A percentile compares a stretch with the other conserved stretches of the same genome.
Evolutionary conservation across 2,329 filamentous ascomycete genomes (phyloP).

Genomic region (Ophiocordyceps australis): DNA sequence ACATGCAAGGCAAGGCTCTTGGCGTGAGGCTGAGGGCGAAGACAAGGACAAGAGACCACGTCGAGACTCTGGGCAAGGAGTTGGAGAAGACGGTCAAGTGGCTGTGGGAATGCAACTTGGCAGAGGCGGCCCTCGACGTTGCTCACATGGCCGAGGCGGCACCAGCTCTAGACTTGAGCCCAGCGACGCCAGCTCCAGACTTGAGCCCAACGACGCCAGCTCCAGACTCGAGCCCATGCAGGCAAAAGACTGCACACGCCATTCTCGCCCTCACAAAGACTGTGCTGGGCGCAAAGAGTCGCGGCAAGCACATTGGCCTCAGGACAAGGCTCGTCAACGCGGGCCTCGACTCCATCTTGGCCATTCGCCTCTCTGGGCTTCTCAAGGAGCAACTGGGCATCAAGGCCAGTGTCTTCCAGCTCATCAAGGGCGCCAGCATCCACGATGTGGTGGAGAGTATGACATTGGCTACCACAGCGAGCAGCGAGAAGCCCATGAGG

Average conservation of each 20-base stretch:
- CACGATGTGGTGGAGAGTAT: slow-evolving; percentile 3
- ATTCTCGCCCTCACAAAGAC: slow-evolving; percentile 4
- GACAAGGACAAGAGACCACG: background rate
- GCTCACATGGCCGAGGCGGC: background rate
- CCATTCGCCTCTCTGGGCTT: slow-evolving; percentile 6
- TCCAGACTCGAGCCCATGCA: too few relatives aligned
- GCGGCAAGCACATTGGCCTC: slow-evolving; percentile 4
- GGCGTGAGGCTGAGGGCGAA: slow-evolving; percentile 6
- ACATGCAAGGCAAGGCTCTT: slow-evolving; percentile 5
- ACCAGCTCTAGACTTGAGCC: background rate
- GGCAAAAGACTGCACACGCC: slow-evolving; percentile 2
- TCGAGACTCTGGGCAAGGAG: slow-evolving; percentile 2
- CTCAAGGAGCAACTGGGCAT: slow-evolving; percentile 6
- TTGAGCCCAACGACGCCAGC: too few relatives aligned
- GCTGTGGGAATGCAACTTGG: background rate
- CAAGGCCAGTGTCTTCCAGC: slow-evolving; percentile 5
- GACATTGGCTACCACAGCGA: background rate
- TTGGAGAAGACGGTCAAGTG: slow-evolving; percentile 1
- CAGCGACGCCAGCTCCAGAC: background rate
- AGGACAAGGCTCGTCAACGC: slow-evolving; percentile 6
- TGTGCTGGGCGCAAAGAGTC: slow-evolving; percentile 3
- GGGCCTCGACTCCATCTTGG: slow-evolving; percentile 8
- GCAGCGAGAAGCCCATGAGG: background rate
- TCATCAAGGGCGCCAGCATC: slow-evolving; percentile 6
- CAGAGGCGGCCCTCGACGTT: slow-evolving; percentile 1